These are phyloP conservation scores for Cystobasidiaceae sp. DNA, from an alignment of 1,284 basidiomycete genomes.

Conservation along the genomic window DNA sequence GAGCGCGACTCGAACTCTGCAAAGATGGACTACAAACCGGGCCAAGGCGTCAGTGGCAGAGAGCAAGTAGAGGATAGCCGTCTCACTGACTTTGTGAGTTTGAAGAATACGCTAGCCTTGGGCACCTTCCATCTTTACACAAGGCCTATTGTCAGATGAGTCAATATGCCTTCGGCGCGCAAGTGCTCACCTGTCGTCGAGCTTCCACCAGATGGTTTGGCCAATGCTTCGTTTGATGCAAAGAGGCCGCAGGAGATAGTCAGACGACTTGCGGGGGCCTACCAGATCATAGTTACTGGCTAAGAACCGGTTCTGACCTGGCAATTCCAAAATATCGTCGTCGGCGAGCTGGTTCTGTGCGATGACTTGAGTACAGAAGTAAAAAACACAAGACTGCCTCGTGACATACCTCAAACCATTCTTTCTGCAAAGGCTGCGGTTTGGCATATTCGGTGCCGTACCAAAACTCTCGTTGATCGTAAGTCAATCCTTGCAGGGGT, in stretches of 20 bases:
- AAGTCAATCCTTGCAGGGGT: constrained; percentile 53
- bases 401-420: constrained; percentile 52
- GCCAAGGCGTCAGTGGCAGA: background rate
- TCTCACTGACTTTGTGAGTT: constrained; percentile 51
- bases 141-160: constrained; percentile 53
- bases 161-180: constrained; percentile 69
- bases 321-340: background rate
- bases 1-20: background rate
- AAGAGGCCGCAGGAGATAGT: background rate
- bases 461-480: constrained; percentile 67
- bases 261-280: background rate
- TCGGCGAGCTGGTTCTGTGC: background rate
- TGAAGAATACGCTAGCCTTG: constrained; percentile 5
- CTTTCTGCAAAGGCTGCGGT: constrained; percentile 61
- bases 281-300: background rate
- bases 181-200: constrained; percentile 53
- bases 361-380: background rate
- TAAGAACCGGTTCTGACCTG: constrained; percentile 4
- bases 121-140: constrained; percentile 13
- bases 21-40: background rate
- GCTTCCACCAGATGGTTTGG: constrained; percentile 19
- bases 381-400: background rate
- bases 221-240: constrained; percentile 1
- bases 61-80: background rate
- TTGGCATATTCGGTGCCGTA: constrained; percentile 75